Percentiles rank a stretch among this genome's conserved stretches.
Evolutionary conservation across 2,329 filamentous ascomycete species (phyloP).

Genomic region (Didymosphaeria variabile): DNA sequence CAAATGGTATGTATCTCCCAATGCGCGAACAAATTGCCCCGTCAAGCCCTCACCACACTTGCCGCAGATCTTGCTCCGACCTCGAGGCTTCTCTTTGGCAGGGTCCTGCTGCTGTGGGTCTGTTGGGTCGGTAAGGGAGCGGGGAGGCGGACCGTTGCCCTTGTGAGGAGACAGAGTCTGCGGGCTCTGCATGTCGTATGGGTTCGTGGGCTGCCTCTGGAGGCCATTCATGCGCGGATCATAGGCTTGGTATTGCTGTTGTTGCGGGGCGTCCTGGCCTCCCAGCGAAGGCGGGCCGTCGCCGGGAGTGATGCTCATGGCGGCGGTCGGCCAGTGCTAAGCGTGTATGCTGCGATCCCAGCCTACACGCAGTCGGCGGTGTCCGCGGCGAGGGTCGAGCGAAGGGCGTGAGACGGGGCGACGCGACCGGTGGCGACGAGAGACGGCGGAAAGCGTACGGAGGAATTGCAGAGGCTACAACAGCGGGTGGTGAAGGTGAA

Average conservation of each 20-base stretch:
- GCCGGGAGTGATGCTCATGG: constrained; percentile 46
- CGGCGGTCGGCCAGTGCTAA: constrained; percentile 36
- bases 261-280: constrained; percentile 34
- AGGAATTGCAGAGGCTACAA: background rate
- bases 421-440: background rate
- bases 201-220: constrained; percentile 40
- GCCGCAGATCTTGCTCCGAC: constrained; percentile 65
- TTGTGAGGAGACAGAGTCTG: constrained; percentile 36
- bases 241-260: constrained; percentile 25
- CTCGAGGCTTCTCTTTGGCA: constrained; percentile 38
- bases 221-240: constrained; percentile 46
- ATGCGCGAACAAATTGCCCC: constrained; percentile 92
- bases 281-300: constrained; percentile 48
- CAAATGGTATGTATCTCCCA: constrained; percentile 93
- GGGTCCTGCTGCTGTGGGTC: constrained; percentile 28
- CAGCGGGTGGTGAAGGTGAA: background rate
- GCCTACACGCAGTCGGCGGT: constrained; percentile 3
- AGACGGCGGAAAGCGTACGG: constrained; percentile 4
- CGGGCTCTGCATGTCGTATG: constrained; percentile 34
- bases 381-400: constrained; percentile 21
- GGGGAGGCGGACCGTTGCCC: constrained; percentile 31
- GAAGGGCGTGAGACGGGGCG: constrained; percentile 1
- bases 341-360: constrained; percentile 10
- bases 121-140: constrained; percentile 42
- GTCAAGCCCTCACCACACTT: constrained; percentile 90